Evolutionary conservation across 2,329 filamentous ascomycete species (phyloP), one percentile per base, ranked within the genome.

Genomic region (Cryphonectria parasitica): DNA sequence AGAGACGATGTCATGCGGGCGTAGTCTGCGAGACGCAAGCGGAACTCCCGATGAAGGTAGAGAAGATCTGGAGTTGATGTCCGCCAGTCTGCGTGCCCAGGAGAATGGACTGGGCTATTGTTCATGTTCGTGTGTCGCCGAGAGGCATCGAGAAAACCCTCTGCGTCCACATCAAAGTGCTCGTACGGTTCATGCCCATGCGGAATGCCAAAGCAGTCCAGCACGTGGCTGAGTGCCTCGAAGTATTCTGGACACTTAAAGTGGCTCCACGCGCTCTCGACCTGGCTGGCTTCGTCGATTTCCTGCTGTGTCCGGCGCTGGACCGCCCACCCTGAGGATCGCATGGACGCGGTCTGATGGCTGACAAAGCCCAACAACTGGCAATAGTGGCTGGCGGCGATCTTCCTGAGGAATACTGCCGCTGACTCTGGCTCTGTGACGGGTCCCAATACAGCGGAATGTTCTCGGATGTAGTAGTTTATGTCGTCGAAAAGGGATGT

Each of bases 1-100:
- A 75, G 62, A 10, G 73, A 73, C 3, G 74, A 71, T 28, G 62
- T 69, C 66, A 71, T 69, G 25, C 69, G 66, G 8, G 66, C 69
- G 19, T 69, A 71, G 34, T 71, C 69, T 11, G 66, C 66, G 5
- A 71, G 69, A 41, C 60, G 66, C 15, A 43, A 64, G 13, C 69
- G 62, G 25, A 69, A 69, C 11, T 69, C 66, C 7, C 66, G 69
- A 22, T 71, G 69, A 8, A 71, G 66, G 43, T 63, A 71, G 0
- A 71, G 56, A 36, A 69, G 61, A 36, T 71, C 66, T 2, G 62
- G 34, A n/a, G 34, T 25, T 0, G 66, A 65, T 36, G 66, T 63
- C 1, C n/a, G 54, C 69, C 69, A 71, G 54, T 71, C 66, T 2
- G 8, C 17, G 7, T 49, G 36, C 13, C 31, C 34, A 62, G 22